Conservation (phyloP, 352 stramenopile species). For the Pseudoperonospora humuli region DNA sequence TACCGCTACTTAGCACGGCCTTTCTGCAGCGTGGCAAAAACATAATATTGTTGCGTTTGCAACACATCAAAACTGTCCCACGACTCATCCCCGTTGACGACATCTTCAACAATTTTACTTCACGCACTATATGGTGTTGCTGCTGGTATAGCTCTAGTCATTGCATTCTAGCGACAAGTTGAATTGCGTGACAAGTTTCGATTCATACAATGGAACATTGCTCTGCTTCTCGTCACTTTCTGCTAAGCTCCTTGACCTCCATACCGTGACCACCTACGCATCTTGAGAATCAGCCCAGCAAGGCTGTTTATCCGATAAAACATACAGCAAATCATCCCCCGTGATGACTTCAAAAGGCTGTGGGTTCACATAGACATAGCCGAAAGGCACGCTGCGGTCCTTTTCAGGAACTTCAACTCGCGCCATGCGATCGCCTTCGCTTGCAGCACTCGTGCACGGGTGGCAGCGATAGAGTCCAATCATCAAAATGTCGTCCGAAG, state of each 20-base stretch:
- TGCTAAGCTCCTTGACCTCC: too few relatives aligned
- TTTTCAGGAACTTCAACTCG: slow-evolving; percentile 53
- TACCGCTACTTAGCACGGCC: too few relatives aligned
- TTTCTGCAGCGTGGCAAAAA: too few relatives aligned
- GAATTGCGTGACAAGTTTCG: too few relatives aligned
- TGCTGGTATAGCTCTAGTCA: too few relatives aligned
- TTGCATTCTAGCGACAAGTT: too few relatives aligned
- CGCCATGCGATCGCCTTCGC: slow-evolving; percentile 8
- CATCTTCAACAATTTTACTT: too few relatives aligned
- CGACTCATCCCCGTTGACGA: too few relatives aligned
- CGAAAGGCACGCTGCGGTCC: slow-evolving; percentile 66
- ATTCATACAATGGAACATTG: too few relatives aligned
- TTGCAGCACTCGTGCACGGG: slow-evolving; percentile 31
- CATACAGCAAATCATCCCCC: slow-evolving; percentile 78
- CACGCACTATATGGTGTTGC: too few relatives aligned
- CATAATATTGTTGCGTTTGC: too few relatives aligned
- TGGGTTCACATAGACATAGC: slow-evolving; percentile 82
- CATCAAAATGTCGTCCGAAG: slow-evolving; percentile 69
- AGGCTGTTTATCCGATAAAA: slow-evolving; percentile 75
- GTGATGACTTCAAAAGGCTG: slow-evolving; percentile 65
- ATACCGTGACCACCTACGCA: background rate
- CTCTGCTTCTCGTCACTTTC: background rate
- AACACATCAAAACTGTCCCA: too few relatives aligned
- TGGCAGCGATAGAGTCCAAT: slow-evolving; percentile 74
- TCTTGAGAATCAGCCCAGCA: slow-evolving; percentile 37